Conservation (phyloP, 805 yeast genomes). For the Candida ponderosae region DNA sequence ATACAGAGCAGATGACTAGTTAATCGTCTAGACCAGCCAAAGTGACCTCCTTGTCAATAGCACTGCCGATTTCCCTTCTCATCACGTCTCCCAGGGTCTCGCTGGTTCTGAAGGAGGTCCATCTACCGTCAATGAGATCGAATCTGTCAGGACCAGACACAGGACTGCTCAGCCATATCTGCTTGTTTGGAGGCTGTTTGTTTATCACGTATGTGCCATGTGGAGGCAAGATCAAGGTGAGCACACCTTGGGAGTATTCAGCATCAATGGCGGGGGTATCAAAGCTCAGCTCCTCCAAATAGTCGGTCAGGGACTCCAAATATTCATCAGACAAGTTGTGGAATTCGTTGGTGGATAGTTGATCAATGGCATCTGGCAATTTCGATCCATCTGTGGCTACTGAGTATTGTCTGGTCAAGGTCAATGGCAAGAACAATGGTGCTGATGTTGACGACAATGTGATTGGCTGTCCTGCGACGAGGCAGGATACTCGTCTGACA, state of each 20-base stretch:
- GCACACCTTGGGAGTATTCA: conserved; percentile 81
- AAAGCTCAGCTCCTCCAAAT: conserved; percentile 63
- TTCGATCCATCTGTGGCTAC: conserved; percentile 44
- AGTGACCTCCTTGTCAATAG: conserved; percentile 17
- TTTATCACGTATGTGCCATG: conserved; percentile 86
- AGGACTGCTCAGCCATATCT: conserved; percentile 94
- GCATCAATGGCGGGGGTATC: conserved; percentile 56
- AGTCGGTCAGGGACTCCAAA: conserved; percentile 59
- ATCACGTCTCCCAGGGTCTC: conserved; percentile 40
- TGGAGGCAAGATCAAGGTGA: conserved; percentile 63
- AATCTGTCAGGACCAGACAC: conserved; percentile 85
- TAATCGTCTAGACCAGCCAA: conserved; percentile 13
- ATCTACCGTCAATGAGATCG: conserved; percentile 64
- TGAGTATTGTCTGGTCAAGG: conserved; percentile 10
- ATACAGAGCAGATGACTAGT: no score
- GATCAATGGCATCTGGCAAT: conserved; percentile 44
- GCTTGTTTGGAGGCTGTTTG: conserved; percentile 96
- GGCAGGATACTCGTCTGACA: neutral
- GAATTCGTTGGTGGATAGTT: conserved; percentile 45
- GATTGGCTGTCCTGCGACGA: neutral
- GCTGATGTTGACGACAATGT: no score
- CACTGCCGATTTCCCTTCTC: conserved; percentile 37
- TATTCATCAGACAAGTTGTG: conserved; percentile 58
- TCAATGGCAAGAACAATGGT: neutral
- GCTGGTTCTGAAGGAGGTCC: conserved; percentile 74